Evolutionary conservation across 768 basidiomycete species (phyloP).

Genomic region (Xanthoconium stramineum): DNA sequence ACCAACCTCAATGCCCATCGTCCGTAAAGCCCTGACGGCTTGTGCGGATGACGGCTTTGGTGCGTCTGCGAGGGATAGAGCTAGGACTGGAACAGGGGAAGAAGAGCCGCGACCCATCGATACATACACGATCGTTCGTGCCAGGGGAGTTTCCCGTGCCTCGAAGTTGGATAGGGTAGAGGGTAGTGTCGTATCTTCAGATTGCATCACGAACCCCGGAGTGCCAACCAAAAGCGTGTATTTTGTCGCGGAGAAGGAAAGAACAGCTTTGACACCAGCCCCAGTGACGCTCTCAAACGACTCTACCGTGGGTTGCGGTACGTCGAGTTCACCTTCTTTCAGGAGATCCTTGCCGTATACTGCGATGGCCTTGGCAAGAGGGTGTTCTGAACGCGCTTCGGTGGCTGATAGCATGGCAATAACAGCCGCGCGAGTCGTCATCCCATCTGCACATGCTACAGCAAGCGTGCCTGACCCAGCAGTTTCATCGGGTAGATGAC

Average conservation of each 20-base stretch:
- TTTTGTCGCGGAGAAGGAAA: constrained; percentile 51
- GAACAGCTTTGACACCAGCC: constrained; percentile 74
- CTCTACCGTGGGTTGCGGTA: constrained; percentile 56
- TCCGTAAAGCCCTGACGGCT: constrained; percentile 75
- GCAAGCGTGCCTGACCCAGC: constrained; percentile 12
- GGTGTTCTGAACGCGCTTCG: constrained; percentile 93
- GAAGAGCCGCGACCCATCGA: constrained; percentile 49
- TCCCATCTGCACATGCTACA: constrained; percentile 53
- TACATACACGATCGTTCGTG: constrained; percentile 85
- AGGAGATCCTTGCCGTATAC: constrained; percentile 70
- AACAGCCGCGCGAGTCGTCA: constrained; percentile 55
- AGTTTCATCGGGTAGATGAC: constrained; percentile 15
- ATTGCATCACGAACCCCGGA: constrained; percentile 62
- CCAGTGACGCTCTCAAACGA: constrained; percentile 89
- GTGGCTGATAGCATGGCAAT: constrained; percentile 82
- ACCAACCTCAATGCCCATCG: constrained; percentile 89
- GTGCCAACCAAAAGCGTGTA: constrained; percentile 74
- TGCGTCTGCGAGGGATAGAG: constrained; percentile 81
- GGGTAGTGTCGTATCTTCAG: constrained; percentile 53
- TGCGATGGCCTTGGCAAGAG: constrained; percentile 91
- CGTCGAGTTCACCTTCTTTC: constrained; percentile 34
- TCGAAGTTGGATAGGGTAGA: constrained; percentile 62
- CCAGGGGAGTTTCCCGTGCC: constrained; percentile 61
- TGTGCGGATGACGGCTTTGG: constrained; percentile 83
- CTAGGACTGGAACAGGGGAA: constrained; percentile 60